Conservation (phyloP, 352 stramenopile genomes). For the Phytophthora constricta region DNA sequence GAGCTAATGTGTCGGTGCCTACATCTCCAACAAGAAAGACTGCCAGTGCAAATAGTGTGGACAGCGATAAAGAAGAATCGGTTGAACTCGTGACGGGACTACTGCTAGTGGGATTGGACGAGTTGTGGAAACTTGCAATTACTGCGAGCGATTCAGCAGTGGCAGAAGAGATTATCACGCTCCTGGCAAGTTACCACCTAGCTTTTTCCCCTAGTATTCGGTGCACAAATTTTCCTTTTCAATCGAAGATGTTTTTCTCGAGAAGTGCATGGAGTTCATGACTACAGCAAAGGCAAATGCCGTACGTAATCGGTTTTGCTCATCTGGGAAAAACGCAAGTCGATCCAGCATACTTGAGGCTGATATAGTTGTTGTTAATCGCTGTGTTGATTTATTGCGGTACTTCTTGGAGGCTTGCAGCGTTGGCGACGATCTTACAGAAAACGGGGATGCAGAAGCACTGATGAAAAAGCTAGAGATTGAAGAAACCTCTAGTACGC, state of each 20-base stretch:
- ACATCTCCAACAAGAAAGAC: constrained; percentile 18
- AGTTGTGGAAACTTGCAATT: constrained; percentile 72
- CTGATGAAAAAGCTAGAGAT: constrained; percentile 13
- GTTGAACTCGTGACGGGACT: constrained; percentile 51
- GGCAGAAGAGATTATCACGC: constrained; percentile 67
- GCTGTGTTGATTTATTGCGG: constrained; percentile 70
- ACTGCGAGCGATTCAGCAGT: constrained; percentile 45
- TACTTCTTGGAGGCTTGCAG: constrained; percentile 72
- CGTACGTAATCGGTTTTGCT: background rate
- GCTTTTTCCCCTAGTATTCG: constrained; percentile 51
- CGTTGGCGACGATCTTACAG: constrained; percentile 15
- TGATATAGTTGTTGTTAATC: constrained; percentile 44
- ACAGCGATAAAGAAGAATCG: constrained; percentile 21
- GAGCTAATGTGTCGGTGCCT: background rate
- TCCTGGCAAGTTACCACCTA: constrained; percentile 64
- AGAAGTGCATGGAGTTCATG: constrained; percentile 64
- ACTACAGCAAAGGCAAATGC: constrained; percentile 35
- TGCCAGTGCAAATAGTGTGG: constrained; percentile 18
- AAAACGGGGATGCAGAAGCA: constrained; percentile 10
- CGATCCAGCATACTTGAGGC: background rate
- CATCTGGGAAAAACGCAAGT: background rate
- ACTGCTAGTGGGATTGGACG: constrained; percentile 50
- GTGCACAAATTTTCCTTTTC: constrained; percentile 30
- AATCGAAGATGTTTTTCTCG: constrained; percentile 58
- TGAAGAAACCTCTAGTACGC: background rate